Base-by-base conservation (phyloP, 768 basidiomycete species). In the Mycena capillaripes region DNA sequence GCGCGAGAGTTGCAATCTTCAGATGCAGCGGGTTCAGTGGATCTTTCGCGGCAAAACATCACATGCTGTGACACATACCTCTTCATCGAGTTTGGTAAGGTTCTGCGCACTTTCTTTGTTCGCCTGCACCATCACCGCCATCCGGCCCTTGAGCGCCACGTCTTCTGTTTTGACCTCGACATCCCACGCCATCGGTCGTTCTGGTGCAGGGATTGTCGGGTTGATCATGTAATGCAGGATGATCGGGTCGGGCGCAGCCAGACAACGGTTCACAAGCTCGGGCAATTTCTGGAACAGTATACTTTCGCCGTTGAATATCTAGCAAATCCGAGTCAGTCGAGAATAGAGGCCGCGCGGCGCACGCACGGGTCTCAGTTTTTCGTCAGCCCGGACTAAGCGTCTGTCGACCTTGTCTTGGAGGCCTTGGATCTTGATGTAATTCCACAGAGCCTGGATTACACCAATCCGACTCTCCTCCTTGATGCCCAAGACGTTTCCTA, bases 121-220 rank as follows among this genome's bases (percentile, higher is more conserved):
- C 66, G 92, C 85, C 57, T 88, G 87, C 14, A 93, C 83, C 56
- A 93, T 87, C n/a, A 92, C 90, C 1, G 89, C 82, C 92, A 96
- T 95, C 60, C 92, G 89, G 66, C 83, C 88, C 82, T 97, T 97
- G 52, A 93, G 78, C 10, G 82, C 80, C 3, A 89, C 84, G 78
- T 98, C 97, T 77, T 98, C 97, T 80, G 93, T 89, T 80, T 95
- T 97, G 14, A 97, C 82, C 60, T 97, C 96, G 21, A 97, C 89
- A 77, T 98, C 97, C 88, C 91, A 97, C 5, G 95, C 95, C 66
- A 88, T 86, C 12, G 91, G 89, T 11, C 91, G 86, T 69, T 95
- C 94, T 4, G 94, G 89, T 0, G 93, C 89, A 32, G 89, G 85
- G 1, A 85, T 75, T 6, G 84, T 78, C 0, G 93, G 93, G 71